phyloP scores from a whole-genome alignment of 1,284 basidiomycete genomes.

The Leccinum angustisporum region DNA sequence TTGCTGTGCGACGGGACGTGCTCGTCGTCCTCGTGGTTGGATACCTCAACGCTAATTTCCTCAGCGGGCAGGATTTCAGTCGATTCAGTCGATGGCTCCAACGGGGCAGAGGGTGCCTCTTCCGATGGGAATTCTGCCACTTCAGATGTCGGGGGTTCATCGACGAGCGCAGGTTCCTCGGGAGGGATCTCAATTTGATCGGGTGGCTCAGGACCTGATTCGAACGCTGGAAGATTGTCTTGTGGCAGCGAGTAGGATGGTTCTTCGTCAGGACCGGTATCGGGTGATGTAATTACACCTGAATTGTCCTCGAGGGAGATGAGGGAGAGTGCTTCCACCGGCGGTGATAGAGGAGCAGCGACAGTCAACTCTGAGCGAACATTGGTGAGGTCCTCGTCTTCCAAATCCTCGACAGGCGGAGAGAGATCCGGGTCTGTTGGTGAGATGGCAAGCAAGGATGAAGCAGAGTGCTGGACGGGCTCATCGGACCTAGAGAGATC shows the following conservation, averaged over 20 bases:
- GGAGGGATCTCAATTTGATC: neutral
- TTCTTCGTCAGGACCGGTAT: neutral
- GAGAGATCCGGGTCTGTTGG: slow-evolving; percentile 8
- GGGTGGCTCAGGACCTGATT: slow-evolving; percentile 16
- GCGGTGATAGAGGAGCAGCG: slow-evolving; percentile 27
- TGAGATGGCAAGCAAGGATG: slow-evolving; percentile 15
- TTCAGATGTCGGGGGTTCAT: slow-evolving; percentile 9
- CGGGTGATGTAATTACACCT: neutral
- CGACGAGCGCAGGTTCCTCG: slow-evolving; percentile 2
- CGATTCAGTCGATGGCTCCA: slow-evolving; percentile 10
- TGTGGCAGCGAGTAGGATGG: slow-evolving; percentile 3
- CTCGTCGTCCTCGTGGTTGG: slow-evolving; percentile 8
- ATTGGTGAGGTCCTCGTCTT: slow-evolving; percentile 30
- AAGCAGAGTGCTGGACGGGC: neutral
- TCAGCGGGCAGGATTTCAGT: neutral
- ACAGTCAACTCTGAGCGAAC: slow-evolving; percentile 21
- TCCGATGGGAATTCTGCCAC: slow-evolving; percentile 8
- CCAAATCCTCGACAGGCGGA: slow-evolving; percentile 24
- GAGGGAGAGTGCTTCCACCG: slow-evolving; percentile 30
- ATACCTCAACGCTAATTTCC: slow-evolving; percentile 6
- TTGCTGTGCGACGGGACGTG: slow-evolving; percentile 2
- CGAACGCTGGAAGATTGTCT: slow-evolving; percentile 5
- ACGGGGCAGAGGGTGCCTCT: slow-evolving; percentile 1
- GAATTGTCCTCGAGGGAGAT: slow-evolving; percentile 28
- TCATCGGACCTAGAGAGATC: slow-evolving; percentile 40